Base-by-base conservation (phyloP, 805 yeast species). In the Candida michaelii region DNA sequence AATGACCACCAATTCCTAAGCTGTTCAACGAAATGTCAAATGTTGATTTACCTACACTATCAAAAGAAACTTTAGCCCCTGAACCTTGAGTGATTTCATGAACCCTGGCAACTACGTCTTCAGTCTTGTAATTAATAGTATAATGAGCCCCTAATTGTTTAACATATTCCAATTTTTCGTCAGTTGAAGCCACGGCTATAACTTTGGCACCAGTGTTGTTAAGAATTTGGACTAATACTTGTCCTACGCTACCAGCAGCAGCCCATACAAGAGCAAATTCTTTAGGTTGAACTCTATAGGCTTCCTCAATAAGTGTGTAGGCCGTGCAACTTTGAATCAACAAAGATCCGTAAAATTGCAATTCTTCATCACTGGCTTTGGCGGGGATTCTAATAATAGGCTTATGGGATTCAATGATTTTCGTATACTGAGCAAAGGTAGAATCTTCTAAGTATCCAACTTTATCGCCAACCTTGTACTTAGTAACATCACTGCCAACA, bases 211-310 rank as follows among this genome's bases (percentile, higher is more conserved):
- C 95, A 36, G 66, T 70, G 17, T 63, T 55, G 24, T 71, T 60
- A 37, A 83, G 62, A 62, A 89, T 66, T 60, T 89, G 96, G 38
- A 73, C 69, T 41, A 89, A 66, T 14, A 87, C 52, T 39, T 78
- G 73, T 5, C 98, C 97, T 39, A 87, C 91, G 42, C 97, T 97
- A 36, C 97, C 97, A 2, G 97, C 97, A 7, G 96, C 96, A 4
- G 97, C 97, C 68, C 89, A 88, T 17, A 88, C 82, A 36, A 90
- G 71, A 34, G 85, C 76, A 51, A 64, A 74, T 45, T 91, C 97
- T 40, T 80, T 91, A 58, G 75, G 68, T 52, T 86, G 59, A 30
- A 86, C 85, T 1, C 71, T 54, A 56, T 85, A 79, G 1, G 93
- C 77, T 49, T 85, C 89, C 27, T 71, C 65, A 36, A 46, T 6